Evolutionary conservation across 371 early-diverging fungal species (phyloP), one percentile per base, ranked within the genome.

Genomic region (Paraphysoderma sedebokerense): DNA sequence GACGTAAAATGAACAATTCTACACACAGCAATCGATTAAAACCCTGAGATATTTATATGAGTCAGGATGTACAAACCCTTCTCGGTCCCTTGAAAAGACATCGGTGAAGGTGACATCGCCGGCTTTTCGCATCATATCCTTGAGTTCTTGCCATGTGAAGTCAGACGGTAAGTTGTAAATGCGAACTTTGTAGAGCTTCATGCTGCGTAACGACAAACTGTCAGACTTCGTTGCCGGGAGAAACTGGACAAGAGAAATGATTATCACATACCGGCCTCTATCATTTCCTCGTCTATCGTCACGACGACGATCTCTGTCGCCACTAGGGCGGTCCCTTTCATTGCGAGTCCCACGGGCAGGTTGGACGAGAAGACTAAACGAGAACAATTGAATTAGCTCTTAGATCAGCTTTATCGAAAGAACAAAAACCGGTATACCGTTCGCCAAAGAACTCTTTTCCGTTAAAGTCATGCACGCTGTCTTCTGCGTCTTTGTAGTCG

Each of bases 51-150:
- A n/a, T n/a, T n/a, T n/a, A n/a, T n/a, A n/a, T n/a, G n/a, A n/a
- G n/a, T n/a, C n/a, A n/a, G n/a, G n/a, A n/a, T n/a, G n/a, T n/a
- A n/a, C n/a, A n/a, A n/a, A n/a, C n/a, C n/a, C n/a, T n/a, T n/a
- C n/a, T n/a, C n/a, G n/a, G n/a, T n/a, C n/a, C n/a, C n/a, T n/a
- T n/a, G n/a, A n/a, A n/a, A n/a, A n/a, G n/a, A 85, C 77, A 58
- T 92, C 89, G 27, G 95, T 81, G 71, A 85, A 95, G 31, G 81
- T 76, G 9, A 95, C 92, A 61, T 90, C 88, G 51, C 93, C 93
- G 47, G 88, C 92, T 56, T 84, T 82, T 58, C 91, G 85, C 74
- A 91, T 82, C 60, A 87, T 71, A 62, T 92, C 92, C 70, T 95
- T 95, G 67, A 95, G 76, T 68, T 88, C 92, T 92, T 93, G 66